Conservation (phyloP, 371 early-diverging fungal genomes). For the Chytridium lagenaria region DNA sequence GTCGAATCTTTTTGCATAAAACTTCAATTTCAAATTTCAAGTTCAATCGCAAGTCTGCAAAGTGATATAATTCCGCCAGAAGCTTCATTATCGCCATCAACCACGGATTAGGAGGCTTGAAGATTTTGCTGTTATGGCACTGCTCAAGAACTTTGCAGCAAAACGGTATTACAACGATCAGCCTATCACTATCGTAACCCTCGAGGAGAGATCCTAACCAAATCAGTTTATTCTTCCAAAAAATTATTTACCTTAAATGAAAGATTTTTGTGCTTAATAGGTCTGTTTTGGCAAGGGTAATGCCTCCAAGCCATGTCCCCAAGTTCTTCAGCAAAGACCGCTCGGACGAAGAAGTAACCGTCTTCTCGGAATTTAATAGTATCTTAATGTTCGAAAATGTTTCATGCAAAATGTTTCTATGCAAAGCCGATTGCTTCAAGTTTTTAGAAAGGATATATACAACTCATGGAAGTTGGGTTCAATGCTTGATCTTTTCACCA, state of each 20-base stretch:
- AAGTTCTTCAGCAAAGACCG: constrained; percentile 90
- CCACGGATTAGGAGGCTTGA: constrained; percentile 98
- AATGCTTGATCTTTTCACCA: constrained; percentile 91
- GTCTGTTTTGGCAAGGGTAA: constrained; percentile 94
- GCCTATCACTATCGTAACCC: constrained; percentile 83
- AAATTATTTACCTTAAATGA: constrained; percentile 85
- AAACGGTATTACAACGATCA: constrained; percentile 97
- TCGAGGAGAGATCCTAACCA: constrained; percentile 79
- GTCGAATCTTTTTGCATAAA: constrained; percentile 85
- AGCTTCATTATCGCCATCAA: constrained; percentile 91
- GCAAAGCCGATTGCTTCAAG: constrained; percentile 60
- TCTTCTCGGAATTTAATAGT: constrained; percentile 91
- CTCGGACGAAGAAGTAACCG: constrained; percentile 87
- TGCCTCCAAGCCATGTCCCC: constrained; percentile 96
- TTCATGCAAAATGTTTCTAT: constrained; percentile 82
- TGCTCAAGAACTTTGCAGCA: constrained; percentile 97
- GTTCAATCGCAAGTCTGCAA: constrained; percentile 90
- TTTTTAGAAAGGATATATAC: constrained; percentile 81
- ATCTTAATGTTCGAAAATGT: constrained; percentile 85
- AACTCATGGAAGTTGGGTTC: constrained; percentile 95
- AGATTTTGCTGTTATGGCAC: constrained; percentile 79
- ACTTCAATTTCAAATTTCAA: constrained; percentile 98
- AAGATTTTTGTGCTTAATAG: constrained; percentile 91
- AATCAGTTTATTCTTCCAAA: constrained; percentile 5
- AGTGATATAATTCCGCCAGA: constrained; percentile 89